Conservation (phyloP, 371 early-diverging fungal genomes). For the Cokeromyces recurvatus region DNA sequence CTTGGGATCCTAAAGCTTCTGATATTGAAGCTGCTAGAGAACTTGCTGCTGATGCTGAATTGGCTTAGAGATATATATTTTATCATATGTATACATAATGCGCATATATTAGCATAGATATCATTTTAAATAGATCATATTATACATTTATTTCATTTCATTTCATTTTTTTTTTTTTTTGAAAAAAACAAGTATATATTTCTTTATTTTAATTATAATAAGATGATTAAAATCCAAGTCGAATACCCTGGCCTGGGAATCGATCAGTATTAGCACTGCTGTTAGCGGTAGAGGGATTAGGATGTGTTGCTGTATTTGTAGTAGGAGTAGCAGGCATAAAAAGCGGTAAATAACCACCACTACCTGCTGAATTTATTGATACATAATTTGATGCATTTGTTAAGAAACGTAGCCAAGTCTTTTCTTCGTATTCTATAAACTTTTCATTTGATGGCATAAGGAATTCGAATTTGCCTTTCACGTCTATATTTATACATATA, state of each 20-base stretch:
- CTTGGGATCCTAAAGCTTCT: conserved; percentile 19
- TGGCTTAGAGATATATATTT: conserved; percentile 5
- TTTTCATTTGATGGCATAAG: conserved; percentile 11
- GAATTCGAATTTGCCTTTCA: conserved; percentile 3
- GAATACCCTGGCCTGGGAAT: conserved; percentile 16
- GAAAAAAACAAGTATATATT: neutral
- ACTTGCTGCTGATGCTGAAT: conserved; percentile 4
- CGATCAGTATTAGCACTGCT: neutral
- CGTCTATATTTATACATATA: conserved; percentile 10
- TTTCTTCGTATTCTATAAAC: conserved; percentile 8
- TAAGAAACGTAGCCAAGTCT: conserved; percentile 8
- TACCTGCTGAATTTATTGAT: conserved; percentile 5
- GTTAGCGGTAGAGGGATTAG: neutral
- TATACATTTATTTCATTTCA: too few species aligned
- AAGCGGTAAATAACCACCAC: conserved; percentile 16
- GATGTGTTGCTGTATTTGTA: neutral
- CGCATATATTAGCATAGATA: too few species aligned
- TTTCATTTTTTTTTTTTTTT: too few species aligned
- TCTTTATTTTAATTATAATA: conserved; percentile 3
- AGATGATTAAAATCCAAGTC: conserved; percentile 10
- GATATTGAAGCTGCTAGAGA: conserved; percentile 11
- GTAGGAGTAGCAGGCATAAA: neutral
- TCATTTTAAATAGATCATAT: too few species aligned
- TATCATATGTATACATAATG: too few species aligned
- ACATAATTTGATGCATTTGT: conserved; percentile 15